Conservation (phyloP, 208 protist species). For the Wallacemonas sp. region DNA sequence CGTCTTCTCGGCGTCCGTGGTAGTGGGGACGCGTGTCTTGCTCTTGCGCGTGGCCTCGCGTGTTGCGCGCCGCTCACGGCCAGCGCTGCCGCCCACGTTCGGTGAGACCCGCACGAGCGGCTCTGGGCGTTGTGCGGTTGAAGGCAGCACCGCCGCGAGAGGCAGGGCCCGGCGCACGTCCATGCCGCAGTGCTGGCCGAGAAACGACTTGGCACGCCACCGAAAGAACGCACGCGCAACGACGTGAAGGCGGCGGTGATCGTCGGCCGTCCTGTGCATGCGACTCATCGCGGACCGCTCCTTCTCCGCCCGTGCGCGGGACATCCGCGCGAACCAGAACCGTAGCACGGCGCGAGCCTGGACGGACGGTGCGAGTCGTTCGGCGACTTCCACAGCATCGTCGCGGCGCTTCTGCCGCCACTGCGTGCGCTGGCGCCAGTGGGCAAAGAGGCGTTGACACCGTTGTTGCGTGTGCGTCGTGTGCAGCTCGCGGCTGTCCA, state of each 20-base stretch:
- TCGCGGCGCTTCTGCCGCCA: background rate
- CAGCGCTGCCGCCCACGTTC: background rate
- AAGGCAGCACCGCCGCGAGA: background rate
- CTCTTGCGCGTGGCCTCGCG: background rate
- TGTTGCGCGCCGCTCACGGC: background rate
- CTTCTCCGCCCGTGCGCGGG: background rate
- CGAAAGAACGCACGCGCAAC: constrained; percentile 31
- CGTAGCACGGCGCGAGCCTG: background rate
- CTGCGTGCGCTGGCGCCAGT: constrained; percentile 18
- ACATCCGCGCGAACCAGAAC: background rate
- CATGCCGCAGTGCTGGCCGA: constrained; percentile 21
- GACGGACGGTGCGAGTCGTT: background rate
- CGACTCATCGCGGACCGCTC: background rate
- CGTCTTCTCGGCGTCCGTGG: no score
- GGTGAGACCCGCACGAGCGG: constrained; percentile 5
- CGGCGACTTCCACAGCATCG: constrained; percentile 3
- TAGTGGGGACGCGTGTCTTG: no score
- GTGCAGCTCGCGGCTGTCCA: background rate
- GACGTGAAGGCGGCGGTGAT: background rate
- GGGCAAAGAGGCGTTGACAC: background rate
- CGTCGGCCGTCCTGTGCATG: constrained; percentile 9
- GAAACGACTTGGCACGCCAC: constrained; percentile 26
- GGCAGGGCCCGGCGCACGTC: constrained; percentile 29
- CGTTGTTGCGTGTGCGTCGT: background rate
- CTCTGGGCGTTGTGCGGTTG: background rate